Conservation (phyloP, 2,329 filamentous ascomycete species). For the Stylonectria norvegica region DNA sequence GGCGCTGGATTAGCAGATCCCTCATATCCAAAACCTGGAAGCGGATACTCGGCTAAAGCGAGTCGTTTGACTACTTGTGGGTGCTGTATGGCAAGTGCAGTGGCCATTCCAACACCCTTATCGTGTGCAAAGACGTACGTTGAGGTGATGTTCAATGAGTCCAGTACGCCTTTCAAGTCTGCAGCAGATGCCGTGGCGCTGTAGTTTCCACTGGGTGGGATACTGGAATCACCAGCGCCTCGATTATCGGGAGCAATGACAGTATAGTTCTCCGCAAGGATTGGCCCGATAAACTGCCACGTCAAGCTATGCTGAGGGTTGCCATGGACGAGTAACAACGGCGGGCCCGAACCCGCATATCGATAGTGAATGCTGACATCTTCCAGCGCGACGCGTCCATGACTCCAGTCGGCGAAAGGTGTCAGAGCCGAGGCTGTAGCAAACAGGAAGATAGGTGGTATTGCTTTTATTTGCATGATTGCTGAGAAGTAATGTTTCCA, state of each 20-base stretch:
- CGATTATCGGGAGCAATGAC: conserved; percentile 43
- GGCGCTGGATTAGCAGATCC: conserved; percentile 26
- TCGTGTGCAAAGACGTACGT: conserved; percentile 45
- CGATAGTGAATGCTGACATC: conserved; percentile 43
- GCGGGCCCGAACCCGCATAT: conserved; percentile 39
- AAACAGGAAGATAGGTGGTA: no score
- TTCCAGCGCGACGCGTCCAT: conserved; percentile 33
- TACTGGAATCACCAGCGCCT: conserved; percentile 39
- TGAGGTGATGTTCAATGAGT: conserved; percentile 40
- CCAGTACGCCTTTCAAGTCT: conserved; percentile 37
- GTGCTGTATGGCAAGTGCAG: conserved; percentile 37
- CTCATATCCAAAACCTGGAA: conserved; percentile 43
- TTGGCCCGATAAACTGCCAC: conserved; percentile 38
- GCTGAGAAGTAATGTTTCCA: no score
- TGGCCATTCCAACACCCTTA: conserved; percentile 42
- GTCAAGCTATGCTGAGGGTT: conserved; percentile 40
- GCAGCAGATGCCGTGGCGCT: conserved; percentile 38
- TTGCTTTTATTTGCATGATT: no score
- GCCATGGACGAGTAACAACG: conserved; percentile 40
- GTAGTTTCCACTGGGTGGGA: conserved; percentile 38
- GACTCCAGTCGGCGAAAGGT: conserved; percentile 38
- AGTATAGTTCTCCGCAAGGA: conserved; percentile 41
- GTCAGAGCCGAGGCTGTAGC: no score
- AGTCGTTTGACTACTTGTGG: conserved; percentile 34
- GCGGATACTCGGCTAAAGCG: conserved; percentile 37